These are phyloP conservation scores for Hygrophorus pudorinus DNA, from an alignment of 768 basidiomycete genomes.

Conservation along the genomic window DNA sequence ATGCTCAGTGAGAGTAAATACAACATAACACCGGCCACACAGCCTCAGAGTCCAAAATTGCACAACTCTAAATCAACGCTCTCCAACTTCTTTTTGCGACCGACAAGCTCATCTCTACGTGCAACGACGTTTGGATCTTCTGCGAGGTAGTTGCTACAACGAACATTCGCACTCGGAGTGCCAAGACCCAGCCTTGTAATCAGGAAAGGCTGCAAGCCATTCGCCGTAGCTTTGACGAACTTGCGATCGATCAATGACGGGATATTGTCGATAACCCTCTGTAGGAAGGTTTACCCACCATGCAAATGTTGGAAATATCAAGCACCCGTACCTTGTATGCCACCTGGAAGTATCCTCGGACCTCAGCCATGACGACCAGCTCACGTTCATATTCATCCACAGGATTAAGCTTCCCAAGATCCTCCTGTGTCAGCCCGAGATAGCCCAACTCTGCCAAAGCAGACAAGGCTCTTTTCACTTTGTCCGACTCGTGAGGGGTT, in stretches of 20 bases:
- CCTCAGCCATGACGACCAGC: slow-evolving; percentile 32
- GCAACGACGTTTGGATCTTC: slow-evolving; percentile 32
- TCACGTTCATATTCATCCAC: slow-evolving; percentile 31
- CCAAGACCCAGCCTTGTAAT: slow-evolving; percentile 28
- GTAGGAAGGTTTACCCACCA: not conserved
- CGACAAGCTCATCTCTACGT: slow-evolving; percentile 23
- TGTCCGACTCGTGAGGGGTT: too few relatives aligned
- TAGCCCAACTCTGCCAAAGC: slow-evolving; percentile 22
- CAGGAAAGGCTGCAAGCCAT: slow-evolving; percentile 22
- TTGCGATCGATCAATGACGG: slow-evolving; percentile 23
- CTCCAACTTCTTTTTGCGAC: slow-evolving; percentile 25
- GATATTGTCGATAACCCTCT: slow-evolving; percentile 38
- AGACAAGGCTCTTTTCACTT: slow-evolving; percentile 15
- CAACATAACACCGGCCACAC: too few relatives aligned
- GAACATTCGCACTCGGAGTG: slow-evolving; percentile 20
- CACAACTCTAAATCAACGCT: slow-evolving; percentile 28
- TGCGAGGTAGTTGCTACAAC: slow-evolving; percentile 31
- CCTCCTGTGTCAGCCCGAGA: slow-evolving; percentile 16
- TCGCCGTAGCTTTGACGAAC: slow-evolving; percentile 23
- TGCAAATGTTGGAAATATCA: not conserved
- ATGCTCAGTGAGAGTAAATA: too few relatives aligned
- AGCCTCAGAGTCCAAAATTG: slow-evolving; percentile 13
- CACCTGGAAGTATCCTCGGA: slow-evolving; percentile 36
- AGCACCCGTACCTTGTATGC: slow-evolving; percentile 29
- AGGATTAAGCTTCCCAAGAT: slow-evolving; percentile 23